phyloP scores from a whole-genome alignment of 345 rosid genomes.

The Barbarea vulgaris region DNA sequence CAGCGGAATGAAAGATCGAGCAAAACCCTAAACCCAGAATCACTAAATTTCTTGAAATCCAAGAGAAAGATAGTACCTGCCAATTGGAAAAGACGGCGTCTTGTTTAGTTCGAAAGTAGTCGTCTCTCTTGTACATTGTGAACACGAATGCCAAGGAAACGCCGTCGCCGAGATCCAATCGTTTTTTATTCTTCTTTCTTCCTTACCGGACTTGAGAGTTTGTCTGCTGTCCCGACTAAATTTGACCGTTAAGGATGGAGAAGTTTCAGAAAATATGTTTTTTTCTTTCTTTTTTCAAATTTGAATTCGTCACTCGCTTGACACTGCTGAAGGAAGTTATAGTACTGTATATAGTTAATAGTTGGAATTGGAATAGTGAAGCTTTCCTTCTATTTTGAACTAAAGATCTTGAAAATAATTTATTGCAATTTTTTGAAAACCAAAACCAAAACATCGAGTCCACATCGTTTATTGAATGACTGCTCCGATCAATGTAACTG shows the following conservation, averaged over 20 bases:
- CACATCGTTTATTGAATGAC: neutral
- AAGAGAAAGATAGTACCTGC: conserved; percentile 52
- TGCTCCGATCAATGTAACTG: neutral
- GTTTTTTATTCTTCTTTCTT: neutral
- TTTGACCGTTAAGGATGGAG: neutral
- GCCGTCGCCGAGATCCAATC: conserved; percentile 2
- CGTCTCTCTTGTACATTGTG: conserved; percentile 62
- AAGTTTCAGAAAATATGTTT: neutral
- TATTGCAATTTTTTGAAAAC: neutral
- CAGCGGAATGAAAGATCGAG: neutral
- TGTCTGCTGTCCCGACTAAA: neutral
- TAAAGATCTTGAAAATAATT: too few relatives aligned
- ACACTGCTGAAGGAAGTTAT: neutral
- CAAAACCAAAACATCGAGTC: neutral
- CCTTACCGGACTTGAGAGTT: neutral
- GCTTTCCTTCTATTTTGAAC: neutral
- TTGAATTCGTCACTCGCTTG: conserved; percentile 17
- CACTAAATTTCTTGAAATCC: neutral
- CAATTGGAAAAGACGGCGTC: conserved; percentile 68
- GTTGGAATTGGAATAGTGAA: neutral
- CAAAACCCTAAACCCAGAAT: conserved; percentile 1
- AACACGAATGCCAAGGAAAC: neutral
- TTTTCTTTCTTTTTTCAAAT: conserved; percentile 14
- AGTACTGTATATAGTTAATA: neutral
- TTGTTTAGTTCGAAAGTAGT: conserved; percentile 60